These are phyloP conservation scores for Vigna unguiculata DNA, from an alignment of 306 rosid species.

Conservation along the genomic window DNA sequence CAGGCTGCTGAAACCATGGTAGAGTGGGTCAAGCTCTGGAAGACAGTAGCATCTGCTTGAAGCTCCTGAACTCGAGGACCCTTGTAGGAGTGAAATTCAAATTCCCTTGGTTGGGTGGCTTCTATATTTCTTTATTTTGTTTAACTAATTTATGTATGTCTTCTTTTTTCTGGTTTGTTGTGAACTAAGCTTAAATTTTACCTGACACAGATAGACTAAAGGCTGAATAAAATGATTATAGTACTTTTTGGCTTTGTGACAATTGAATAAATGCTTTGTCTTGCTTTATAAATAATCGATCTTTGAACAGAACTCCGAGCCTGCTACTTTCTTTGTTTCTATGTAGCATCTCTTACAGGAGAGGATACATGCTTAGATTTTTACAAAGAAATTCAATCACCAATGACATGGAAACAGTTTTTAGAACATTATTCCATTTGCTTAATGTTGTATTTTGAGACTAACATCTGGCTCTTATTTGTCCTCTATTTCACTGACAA, in stretches of 20 bases:
- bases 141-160: conserved; percentile 28
- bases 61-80: conserved; percentile 27
- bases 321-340: not conserved
- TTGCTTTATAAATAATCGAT: conserved; percentile 22
- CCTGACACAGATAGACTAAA: conserved; percentile 38
- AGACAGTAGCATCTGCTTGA: conserved; percentile 62
- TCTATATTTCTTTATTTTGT: conserved; percentile 37
- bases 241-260: conserved; percentile 24
- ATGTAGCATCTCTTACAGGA: not conserved
- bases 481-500: not conserved
- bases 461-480: not conserved
- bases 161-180: conserved; percentile 33
- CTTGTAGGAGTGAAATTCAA: conserved; percentile 35
- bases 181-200: conserved; percentile 34
- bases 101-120: conserved; percentile 30
- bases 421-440: not conserved
- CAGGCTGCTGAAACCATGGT: conserved; percentile 84
- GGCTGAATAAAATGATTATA: conserved; percentile 40
- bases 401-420: not conserved
- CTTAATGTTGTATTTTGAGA: not conserved
- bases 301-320: not conserved
- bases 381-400: not conserved
- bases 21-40: conserved; percentile 92
- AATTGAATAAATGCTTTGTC: conserved; percentile 43
- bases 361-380: not conserved